Percentiles rank a stretch among this genome's conserved stretches.
These are phyloP conservation scores for Xylaria sp. DNA, from an alignment of 2,329 filamentous ascomycete genomes.

Conservation along the genomic window DNA sequence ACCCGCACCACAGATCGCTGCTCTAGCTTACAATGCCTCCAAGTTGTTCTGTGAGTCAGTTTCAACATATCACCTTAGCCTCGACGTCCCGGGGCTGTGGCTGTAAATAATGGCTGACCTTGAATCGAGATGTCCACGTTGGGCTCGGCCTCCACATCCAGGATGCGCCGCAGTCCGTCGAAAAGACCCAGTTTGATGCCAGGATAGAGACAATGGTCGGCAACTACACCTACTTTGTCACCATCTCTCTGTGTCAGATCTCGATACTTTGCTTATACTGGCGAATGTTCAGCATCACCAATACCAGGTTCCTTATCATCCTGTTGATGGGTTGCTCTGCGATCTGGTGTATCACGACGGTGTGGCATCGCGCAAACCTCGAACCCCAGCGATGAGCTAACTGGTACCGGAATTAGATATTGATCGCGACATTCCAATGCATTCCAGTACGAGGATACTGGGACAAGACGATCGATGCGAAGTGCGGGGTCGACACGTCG, in stretches of 20 bases:
- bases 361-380: too few species aligned
- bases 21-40: too few species aligned
- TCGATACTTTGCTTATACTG: slow-evolving; percentile 37
- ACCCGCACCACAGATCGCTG: too few species aligned
- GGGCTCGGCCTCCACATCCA: slow-evolving; percentile 12
- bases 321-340: slow-evolving; percentile 28
- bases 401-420: slow-evolving; percentile 20
- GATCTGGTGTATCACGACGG: slow-evolving; percentile 30
- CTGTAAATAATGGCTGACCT: too few species aligned
- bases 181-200: slow-evolving; percentile 2
- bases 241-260: slow-evolving; percentile 35
- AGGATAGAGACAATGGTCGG: background rate
- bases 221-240: slow-evolving; percentile 31
- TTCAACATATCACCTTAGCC: too few species aligned
- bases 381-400: slow-evolving; percentile 18
- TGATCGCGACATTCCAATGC: slow-evolving; percentile 40
- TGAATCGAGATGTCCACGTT: too few species aligned
- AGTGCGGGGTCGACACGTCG: slow-evolving; percentile 37
- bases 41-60: too few species aligned
- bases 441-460: slow-evolving; percentile 39
- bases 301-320: slow-evolving; percentile 34
- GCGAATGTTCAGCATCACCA: slow-evolving; percentile 35
- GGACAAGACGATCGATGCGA: slow-evolving; percentile 31
- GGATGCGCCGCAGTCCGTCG: slow-evolving; percentile 5
- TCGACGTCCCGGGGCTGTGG: too few species aligned